phyloP scores from a whole-genome alignment of 2,329 filamentous ascomycete genomes.

The Ascochyta lentis region DNA sequence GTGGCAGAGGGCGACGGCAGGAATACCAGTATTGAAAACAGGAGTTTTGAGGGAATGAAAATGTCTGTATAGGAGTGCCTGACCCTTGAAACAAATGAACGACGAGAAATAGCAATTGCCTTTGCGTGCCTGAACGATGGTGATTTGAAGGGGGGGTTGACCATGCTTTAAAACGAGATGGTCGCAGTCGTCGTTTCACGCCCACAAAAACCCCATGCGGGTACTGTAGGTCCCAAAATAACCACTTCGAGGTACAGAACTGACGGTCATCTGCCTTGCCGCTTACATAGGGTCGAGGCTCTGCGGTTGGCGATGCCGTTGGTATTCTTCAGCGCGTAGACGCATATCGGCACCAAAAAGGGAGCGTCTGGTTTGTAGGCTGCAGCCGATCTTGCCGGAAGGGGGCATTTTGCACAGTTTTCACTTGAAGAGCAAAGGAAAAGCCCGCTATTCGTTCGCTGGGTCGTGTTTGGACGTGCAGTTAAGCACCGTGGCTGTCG shows the following conservation, averaged over 20 bases:
- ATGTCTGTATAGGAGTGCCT: constrained; percentile 34
- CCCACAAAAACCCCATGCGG: constrained; percentile 10
- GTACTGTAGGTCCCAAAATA: constrained; percentile 26
- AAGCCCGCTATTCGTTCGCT: constrained; percentile 10
- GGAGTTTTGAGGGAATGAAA: background rate
- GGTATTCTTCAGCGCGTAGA: constrained; percentile 38
- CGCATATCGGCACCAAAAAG: constrained; percentile 11
- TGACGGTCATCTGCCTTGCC: constrained; percentile 30
- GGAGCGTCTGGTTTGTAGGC: background rate
- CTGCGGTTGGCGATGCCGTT: constrained; percentile 9
- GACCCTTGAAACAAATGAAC: constrained; percentile 29
- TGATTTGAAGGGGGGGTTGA: constrained; percentile 28
- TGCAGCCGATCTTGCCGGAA: constrained; percentile 6
- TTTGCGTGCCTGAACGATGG: constrained; percentile 26
- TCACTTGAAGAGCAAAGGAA: background rate
- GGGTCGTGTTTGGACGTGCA: constrained; percentile 9
- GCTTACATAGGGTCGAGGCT: constrained; percentile 21
- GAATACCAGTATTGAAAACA: constrained; percentile 8
- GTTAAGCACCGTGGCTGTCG: constrained; percentile 32
- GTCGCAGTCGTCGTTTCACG: constrained; percentile 41
- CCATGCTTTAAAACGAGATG: constrained; percentile 46
- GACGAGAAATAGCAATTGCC: constrained; percentile 23
- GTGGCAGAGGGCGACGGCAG: background rate
- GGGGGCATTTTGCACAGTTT: constrained; percentile 2
- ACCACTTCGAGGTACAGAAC: constrained; percentile 14